Percentiles rank a stretch among this genome's conserved stretches.
These are phyloP conservation scores for Thamnidium elegans DNA, from an alignment of 192 early-diverging fungal genomes.

Conservation along the genomic window DNA sequence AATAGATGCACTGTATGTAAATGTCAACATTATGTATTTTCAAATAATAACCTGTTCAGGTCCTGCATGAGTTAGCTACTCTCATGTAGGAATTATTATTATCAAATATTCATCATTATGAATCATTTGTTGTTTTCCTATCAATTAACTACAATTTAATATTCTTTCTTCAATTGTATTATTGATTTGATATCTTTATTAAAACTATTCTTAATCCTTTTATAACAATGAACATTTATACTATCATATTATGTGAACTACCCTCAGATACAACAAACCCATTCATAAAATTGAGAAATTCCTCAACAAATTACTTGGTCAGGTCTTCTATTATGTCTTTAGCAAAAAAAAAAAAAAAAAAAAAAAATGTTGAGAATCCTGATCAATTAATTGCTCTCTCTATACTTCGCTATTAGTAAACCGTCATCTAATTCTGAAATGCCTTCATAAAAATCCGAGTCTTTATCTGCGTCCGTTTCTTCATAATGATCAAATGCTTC, in stretches of 20 bases:
- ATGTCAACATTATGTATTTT: too few species aligned
- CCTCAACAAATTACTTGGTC: not conserved
- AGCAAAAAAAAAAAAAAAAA: constrained; percentile 3
- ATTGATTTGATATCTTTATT: not conserved
- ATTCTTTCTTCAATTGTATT: constrained; percentile 3
- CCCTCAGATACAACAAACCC: constrained; percentile 4
- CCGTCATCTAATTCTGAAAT: not conserved
- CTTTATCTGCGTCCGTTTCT: not conserved
- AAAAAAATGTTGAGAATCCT: not conserved
- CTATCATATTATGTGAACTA: constrained; percentile 5
- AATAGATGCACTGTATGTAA: too few species aligned
- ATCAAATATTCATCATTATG: constrained; percentile 3
- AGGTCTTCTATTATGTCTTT: constrained; percentile 1
- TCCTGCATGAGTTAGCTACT: constrained; percentile 1
- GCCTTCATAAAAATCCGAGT: not conserved
- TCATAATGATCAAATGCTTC: not conserved
- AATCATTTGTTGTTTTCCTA: constrained; percentile 1
- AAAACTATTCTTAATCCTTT: too few species aligned
- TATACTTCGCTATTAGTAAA: not conserved
- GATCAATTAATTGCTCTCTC: constrained; percentile 2
- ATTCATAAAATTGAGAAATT: constrained; percentile 1
- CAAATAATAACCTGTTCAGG: constrained; percentile 4
- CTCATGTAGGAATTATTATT: constrained; percentile 4
- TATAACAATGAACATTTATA: too few species aligned
- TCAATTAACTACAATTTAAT: constrained; percentile 3